A percentile compares a stretch with the other conserved stretches of the same genome.
Conservation (phyloP, 2,329 filamentous ascomycete species). For the Xylariomycetidae sp. region DNA sequence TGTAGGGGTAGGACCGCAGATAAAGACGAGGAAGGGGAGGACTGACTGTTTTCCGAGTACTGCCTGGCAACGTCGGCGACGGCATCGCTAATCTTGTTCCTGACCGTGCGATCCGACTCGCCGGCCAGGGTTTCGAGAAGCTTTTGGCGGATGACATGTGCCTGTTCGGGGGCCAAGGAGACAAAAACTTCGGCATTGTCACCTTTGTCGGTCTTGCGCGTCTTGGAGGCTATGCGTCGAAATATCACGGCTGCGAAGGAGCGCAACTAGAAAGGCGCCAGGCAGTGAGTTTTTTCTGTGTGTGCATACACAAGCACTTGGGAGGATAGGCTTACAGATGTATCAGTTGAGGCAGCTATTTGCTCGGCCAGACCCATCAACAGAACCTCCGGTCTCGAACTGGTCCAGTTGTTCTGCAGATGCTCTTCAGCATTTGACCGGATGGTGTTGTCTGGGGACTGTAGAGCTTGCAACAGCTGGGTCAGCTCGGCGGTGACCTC, state of each 20-base stretch:
- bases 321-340: conserved; percentile 51
- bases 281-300: no score
- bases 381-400: conserved; percentile 74
- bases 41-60: conserved; percentile 84
- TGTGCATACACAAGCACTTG: conserved; percentile 2
- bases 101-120: conserved; percentile 69
- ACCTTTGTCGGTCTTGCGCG: conserved; percentile 68
- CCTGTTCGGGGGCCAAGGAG: conserved; percentile 68
- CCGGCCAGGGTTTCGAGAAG: conserved; percentile 70
- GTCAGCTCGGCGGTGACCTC: conserved; percentile 81
- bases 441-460: conserved; percentile 82
- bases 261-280: conserved; percentile 66
- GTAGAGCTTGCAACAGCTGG: conserved; percentile 82
- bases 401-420: conserved; percentile 85
- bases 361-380: conserved; percentile 95
- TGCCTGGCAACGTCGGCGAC: conserved; percentile 93
- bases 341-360: conserved; percentile 71
- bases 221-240: conserved; percentile 86
- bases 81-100: conserved; percentile 97
- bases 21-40: neutral
- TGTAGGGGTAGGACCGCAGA: no score
- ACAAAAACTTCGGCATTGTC: conserved; percentile 81
- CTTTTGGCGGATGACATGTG: conserved; percentile 75
- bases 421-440: conserved; percentile 86
- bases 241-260: conserved; percentile 94